Evolutionary conservation across 2,329 filamentous ascomycete genomes (phyloP).

Genomic region (Calonectria leucothoes): DNA sequence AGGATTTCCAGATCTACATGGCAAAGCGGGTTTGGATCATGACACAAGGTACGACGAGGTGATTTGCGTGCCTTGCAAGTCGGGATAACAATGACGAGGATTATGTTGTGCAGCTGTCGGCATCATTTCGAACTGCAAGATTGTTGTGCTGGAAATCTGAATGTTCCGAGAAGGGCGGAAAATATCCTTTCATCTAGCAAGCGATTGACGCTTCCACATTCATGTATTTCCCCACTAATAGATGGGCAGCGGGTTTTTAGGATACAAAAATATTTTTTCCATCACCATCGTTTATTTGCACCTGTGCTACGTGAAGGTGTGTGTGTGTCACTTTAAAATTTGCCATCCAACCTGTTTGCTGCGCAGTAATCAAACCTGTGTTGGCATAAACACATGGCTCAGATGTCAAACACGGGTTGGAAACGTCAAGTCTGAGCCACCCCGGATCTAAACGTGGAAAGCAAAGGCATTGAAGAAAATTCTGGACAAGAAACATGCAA

Average conservation of each 20-base stretch:
- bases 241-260: constrained; percentile 40
- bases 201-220: constrained; percentile 28
- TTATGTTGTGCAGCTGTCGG: constrained; percentile 4
- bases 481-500: neutral
- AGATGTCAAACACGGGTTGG: neutral
- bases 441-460: no score
- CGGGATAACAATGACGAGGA: neutral
- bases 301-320: neutral
- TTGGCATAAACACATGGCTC: neutral
- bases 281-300: neutral
- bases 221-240: constrained; percentile 37
- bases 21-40: constrained; percentile 11
- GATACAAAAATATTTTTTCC: constrained; percentile 23
- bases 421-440: no score
- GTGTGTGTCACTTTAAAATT: neutral
- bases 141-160: constrained; percentile 28
- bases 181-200: constrained; percentile 26
- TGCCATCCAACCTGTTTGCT: neutral
- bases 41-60: neutral
- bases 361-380: neutral
- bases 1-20: neutral
- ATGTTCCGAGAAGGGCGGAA: constrained; percentile 19
- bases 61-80: constrained; percentile 1
- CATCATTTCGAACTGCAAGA: constrained; percentile 27
- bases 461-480: neutral